These are phyloP conservation scores for Pleoardoris graminearum DNA, from an alignment of 2,329 filamentous ascomycete species.

Conservation along the genomic window DNA sequence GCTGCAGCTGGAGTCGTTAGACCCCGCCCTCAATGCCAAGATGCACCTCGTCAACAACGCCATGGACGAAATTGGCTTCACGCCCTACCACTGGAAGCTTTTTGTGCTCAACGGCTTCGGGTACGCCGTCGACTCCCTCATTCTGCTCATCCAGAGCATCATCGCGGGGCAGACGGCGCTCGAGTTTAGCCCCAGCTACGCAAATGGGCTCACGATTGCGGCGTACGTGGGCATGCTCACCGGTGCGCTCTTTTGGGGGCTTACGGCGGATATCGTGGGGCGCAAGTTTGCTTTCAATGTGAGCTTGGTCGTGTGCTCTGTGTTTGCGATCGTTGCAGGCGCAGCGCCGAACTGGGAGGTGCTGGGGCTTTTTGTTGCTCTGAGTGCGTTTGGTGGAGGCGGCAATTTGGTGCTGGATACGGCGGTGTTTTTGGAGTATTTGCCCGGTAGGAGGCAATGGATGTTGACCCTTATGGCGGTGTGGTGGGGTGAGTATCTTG, in stretches of 20 bases:
- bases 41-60: constrained; percentile 71
- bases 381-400: constrained; percentile 67
- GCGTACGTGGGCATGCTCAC: constrained; percentile 61
- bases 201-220: constrained; percentile 63
- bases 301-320: constrained; percentile 64
- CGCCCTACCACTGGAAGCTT: constrained; percentile 59
- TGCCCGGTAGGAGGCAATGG: constrained; percentile 65
- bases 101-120: constrained; percentile 66
- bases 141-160: constrained; percentile 65
- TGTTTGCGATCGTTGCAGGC: constrained; percentile 67
- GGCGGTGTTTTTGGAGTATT: constrained; percentile 61
- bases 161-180: constrained; percentile 61
- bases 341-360: constrained; percentile 68
- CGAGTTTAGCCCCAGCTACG: constrained; percentile 62
- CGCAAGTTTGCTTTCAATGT: constrained; percentile 70
- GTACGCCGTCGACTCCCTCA: constrained; percentile 62
- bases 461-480: constrained; percentile 64
- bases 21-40: constrained; percentile 66
- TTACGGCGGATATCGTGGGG: constrained; percentile 69
- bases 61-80: constrained; percentile 60
- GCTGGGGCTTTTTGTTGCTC: constrained; percentile 64
- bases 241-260: constrained; percentile 69
- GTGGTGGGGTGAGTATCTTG: constrained; percentile 55
- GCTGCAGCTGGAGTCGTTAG: too few species aligned
- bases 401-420: constrained; percentile 68